Evolutionary conservation across 371 early-diverging fungal species (phyloP).

Genomic region (Blyttiomyces sp.): DNA sequence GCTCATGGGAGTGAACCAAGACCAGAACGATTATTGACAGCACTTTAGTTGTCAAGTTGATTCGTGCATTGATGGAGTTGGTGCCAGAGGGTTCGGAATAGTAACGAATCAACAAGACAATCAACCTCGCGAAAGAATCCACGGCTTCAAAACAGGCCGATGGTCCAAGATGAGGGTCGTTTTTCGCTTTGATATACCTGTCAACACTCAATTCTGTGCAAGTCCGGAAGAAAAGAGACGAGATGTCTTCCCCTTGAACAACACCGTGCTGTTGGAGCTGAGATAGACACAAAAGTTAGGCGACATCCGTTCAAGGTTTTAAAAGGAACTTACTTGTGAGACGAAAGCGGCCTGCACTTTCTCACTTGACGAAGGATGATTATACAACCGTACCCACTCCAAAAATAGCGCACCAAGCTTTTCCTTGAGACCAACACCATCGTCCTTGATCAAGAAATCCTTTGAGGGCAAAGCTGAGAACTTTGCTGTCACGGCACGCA

Average conservation of each 20-base stretch:
- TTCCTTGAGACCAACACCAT: conserved; percentile 56
- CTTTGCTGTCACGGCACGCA: too few relatives aligned
- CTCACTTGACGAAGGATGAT: conserved; percentile 77
- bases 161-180: conserved; percentile 35
- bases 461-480: too few relatives aligned
- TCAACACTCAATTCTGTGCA: conserved; percentile 82
- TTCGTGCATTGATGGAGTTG: conserved; percentile 40
- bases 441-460: conserved; percentile 35
- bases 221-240: conserved; percentile 83
- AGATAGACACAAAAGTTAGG: not conserved
- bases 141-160: conserved; percentile 64
- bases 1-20: conserved; percentile 80
- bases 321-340: conserved; percentile 31
- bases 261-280: conserved; percentile 79
- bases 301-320: not conserved
- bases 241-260: conserved; percentile 68
- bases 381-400: conserved; percentile 88
- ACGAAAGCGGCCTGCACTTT: conserved; percentile 63
- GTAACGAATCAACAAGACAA: conserved; percentile 67
- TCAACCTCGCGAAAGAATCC: conserved; percentile 80
- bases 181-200: conserved; percentile 56
- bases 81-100: conserved; percentile 35
- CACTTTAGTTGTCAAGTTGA: conserved; percentile 69
- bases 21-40: conserved; percentile 81
- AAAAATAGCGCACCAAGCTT: conserved; percentile 68